These are phyloP conservation scores for Trametes meyenii DNA, from an alignment of 768 basidiomycete genomes.

Conservation along the genomic window DNA sequence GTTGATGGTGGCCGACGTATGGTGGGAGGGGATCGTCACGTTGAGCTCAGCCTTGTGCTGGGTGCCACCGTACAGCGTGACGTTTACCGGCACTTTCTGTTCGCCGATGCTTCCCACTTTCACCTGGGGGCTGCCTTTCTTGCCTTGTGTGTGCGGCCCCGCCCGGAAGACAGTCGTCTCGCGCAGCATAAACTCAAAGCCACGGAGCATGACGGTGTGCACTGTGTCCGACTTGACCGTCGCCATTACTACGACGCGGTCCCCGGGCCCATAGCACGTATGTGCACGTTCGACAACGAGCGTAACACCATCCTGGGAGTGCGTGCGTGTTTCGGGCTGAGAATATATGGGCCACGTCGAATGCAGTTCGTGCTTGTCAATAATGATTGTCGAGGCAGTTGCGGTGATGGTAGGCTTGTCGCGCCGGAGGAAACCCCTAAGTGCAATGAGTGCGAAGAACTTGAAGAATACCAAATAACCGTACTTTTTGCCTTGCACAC, in stretches of 20 bases:
- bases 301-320: constrained; percentile 67
- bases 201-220: constrained; percentile 72
- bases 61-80: constrained; percentile 72
- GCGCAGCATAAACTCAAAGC: constrained; percentile 79
- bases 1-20: constrained; percentile 81
- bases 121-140: constrained; percentile 61
- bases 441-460: neutral
- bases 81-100: constrained; percentile 71
- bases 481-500: constrained; percentile 84
- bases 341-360: constrained; percentile 92
- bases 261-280: constrained; percentile 86
- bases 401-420: constrained; percentile 71
- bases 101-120: constrained; percentile 62
- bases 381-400: constrained; percentile 71
- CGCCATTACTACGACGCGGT: constrained; percentile 73
- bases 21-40: constrained; percentile 68
- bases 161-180: constrained; percentile 80
- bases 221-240: constrained; percentile 72
- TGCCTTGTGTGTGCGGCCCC: constrained; percentile 54
- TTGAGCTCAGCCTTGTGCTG: constrained; percentile 73
- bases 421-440: constrained; percentile 80
- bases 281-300: constrained; percentile 75
- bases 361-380: constrained; percentile 93
- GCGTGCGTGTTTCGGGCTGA: constrained; percentile 71
- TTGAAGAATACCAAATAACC: constrained; percentile 25